Evolutionary conservation across 2,329 filamentous ascomycete species (phyloP), one percentile per base, ranked within the genome.

Genomic region (Pseudogymnoascus verrucosus): DNA sequence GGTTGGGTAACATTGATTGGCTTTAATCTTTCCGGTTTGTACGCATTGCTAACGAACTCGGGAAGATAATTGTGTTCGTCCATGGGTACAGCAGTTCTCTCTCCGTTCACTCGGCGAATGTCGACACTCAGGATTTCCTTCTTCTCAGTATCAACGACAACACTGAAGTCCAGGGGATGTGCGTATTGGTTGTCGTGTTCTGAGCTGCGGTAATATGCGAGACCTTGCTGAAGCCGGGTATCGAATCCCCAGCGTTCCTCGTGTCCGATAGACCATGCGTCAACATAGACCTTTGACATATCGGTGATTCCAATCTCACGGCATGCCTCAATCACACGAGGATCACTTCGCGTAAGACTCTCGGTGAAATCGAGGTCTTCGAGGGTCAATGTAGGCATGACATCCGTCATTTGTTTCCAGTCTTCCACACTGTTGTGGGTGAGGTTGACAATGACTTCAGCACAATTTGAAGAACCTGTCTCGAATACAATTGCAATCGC

Each of bases 271-370:
- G 93, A 96, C 93, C 93, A 97, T 10, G 91, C 84, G 74, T 97
- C 93, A 76, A 92, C 96, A 79, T 96, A 96, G 59, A 97, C 90
- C 77, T 96, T 96, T 80, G 95, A 80, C 93, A 97, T 96, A 65
- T 96, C 90, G 68, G 89, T 82, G 65, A 97, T 90, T 1, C 93
- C 93, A 65, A 91, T 84, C 65, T 96, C 83, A 5, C 83, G 84
- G 71, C 93, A 97, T 75, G 96, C 92, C 76, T 96, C 91, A 68
- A 96, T 95, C 65, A 96, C 91, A 70, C 89, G 89, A 12, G 90
- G 85, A 72, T 96, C 91, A 69, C 86, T 87, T 68, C 92, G 85
- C 65, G 86, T 84, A 54, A 93, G 77, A 64, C 83, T 80, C 76
- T 97, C 93, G 1, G 96, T 92, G 63, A 85, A 82, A 70, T 91